Conservation (phyloP, 2,329 filamentous ascomycete species). For the Coniella lustricola region DNA sequence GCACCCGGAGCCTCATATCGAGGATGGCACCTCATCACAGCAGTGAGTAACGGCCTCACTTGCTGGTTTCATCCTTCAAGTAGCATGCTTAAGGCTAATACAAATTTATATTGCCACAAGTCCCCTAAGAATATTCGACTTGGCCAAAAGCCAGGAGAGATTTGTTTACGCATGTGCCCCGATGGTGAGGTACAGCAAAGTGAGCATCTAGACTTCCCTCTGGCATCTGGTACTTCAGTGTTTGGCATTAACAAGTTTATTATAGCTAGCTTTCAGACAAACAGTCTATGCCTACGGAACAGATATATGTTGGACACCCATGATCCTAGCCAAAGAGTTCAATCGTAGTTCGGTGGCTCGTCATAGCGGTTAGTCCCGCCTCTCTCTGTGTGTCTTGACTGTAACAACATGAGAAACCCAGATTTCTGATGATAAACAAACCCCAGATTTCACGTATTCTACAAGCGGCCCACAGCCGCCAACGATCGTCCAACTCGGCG, state of each 20-base stretch:
- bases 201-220: slow-evolving; percentile 17
- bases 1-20: too few relatives aligned
- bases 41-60: neutral
- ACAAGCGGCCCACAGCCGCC: slow-evolving; percentile 45
- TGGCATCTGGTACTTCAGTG: too few relatives aligned
- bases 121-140: slow-evolving; percentile 53
- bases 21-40: too few relatives aligned
- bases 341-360: slow-evolving; percentile 54
- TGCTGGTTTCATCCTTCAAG: neutral
- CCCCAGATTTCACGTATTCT: slow-evolving; percentile 54
- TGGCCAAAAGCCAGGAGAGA: slow-evolving; percentile 42
- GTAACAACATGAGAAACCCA: neutral
- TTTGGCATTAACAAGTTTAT: neutral
- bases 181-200: slow-evolving; percentile 63
- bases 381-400: neutral
- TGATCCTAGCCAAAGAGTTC: slow-evolving; percentile 65
- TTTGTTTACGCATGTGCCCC: slow-evolving; percentile 55
- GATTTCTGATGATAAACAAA: neutral
- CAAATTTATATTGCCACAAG: slow-evolving; percentile 25
- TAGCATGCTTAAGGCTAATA: neutral
- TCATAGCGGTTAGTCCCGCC: slow-evolving; percentile 43
- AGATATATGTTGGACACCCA: slow-evolving; percentile 65
- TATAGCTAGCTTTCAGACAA: slow-evolving; percentile 60
- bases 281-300: slow-evolving; percentile 58
- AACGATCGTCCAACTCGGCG: slow-evolving; percentile 62